A percentile compares a stretch with the other conserved stretches of the same genome.
These are phyloP conservation scores for Dictyostelium discoideum DNA, from an alignment of 78 protist genomes.

Conservation along the genomic window DNA sequence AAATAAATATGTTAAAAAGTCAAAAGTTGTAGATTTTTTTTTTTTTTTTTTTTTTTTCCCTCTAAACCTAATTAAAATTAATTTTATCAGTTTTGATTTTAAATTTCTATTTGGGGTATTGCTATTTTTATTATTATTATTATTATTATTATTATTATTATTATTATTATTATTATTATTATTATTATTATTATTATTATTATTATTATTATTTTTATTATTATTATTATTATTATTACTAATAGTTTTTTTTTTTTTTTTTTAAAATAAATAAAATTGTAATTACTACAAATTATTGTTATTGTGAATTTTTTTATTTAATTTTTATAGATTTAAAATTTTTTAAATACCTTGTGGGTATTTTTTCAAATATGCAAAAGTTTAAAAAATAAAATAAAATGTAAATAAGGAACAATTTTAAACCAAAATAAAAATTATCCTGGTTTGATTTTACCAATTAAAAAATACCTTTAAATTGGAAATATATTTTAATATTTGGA, in stretches of 20 bases:
- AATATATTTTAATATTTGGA: too few species aligned
- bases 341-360: not conserved
- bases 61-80: not conserved
- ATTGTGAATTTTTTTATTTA: too few species aligned
- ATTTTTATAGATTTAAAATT: not conserved
- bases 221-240: not conserved
- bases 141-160: not conserved
- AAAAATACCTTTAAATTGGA: not conserved
- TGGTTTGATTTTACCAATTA: not conserved
- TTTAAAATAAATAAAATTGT: not conserved
- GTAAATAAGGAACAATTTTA: too few species aligned
- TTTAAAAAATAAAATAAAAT: not conserved
- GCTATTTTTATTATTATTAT: not conserved
- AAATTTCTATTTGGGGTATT: too few species aligned
- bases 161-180: not conserved
- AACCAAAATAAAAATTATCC: too few species aligned
- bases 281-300: not conserved
- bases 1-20: not conserved
- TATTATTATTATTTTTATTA: not conserved
- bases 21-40: not conserved
- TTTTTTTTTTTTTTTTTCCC: not conserved
- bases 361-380: not conserved
- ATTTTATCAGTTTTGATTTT: too few species aligned
- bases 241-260: not conserved
- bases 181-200: not conserved